phyloP scores from a whole-genome alignment of 108 stramenopile species.

The Chaetoceros tenuissimus region DNA sequence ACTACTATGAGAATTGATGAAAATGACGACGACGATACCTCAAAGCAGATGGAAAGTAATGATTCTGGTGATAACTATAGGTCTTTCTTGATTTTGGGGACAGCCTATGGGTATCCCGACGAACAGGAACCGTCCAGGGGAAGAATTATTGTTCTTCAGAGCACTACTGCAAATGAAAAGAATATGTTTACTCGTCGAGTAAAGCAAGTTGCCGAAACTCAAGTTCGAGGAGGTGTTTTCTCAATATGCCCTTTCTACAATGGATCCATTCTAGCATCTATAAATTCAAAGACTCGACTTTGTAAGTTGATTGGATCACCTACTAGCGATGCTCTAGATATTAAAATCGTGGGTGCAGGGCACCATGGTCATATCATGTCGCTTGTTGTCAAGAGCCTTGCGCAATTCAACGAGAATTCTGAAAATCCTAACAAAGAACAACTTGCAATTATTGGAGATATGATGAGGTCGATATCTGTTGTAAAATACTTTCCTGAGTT shows the following conservation, averaged over 20 bases:
- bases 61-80: conserved; percentile 10
- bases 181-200: conserved; percentile 24
- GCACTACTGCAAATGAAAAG: conserved; percentile 19
- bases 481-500: conserved; percentile 80
- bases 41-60: conserved; percentile 8
- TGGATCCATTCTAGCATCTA: conserved; percentile 56
- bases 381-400: conserved; percentile 74
- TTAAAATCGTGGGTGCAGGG: conserved; percentile 50
- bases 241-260: conserved; percentile 71
- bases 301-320: conserved; percentile 30
- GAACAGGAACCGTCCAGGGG: conserved; percentile 93
- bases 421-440: conserved; percentile 28
- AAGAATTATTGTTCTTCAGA: conserved; percentile 83
- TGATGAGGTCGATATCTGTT: conserved; percentile 92
- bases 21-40: conserved; percentile 3
- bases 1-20: not conserved
- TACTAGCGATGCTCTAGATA: conserved; percentile 26
- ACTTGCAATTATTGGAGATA: conserved; percentile 93
- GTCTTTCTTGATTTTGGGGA: conserved; percentile 84
- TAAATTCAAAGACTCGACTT: conserved; percentile 71
- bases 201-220: conserved; percentile 52
- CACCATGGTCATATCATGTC: conserved; percentile 95
- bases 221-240: conserved; percentile 68
- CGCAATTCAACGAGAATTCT: conserved; percentile 10
- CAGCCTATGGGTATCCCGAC: conserved; percentile 81